Evolutionary conservation across 306 rosid genomes (phyloP), one percentile per base, ranked within the genome.

Genomic region (Arachis stenosperma): DNA sequence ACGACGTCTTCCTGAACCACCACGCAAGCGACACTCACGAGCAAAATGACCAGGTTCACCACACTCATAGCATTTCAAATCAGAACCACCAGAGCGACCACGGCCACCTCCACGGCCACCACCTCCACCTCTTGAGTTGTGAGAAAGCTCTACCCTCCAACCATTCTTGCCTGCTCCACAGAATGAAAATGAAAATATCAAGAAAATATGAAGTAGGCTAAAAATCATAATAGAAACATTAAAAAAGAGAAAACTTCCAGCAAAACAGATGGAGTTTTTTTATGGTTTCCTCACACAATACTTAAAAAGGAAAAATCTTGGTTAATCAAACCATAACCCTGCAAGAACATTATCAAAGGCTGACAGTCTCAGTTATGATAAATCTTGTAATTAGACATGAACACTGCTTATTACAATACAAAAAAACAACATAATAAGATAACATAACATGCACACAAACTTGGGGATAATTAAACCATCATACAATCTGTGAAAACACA

Each of bases 1-100:
- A 30, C 95, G 92, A 15, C 88, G 94, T 76, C 96, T 88, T 76
- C 97, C 96, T n/a, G 92, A 82, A 73, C 96, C 96, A 76, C 97
- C 97, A 73, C 98, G 96, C 60, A 74, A 12, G 69, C 95, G 97
- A 27, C 98, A 94, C 75, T 94, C 98, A 40, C 98, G 97, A 54
- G 98, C 98, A 86, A 94, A 94, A 69, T 94, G 98, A 52, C 98
- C 98, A 53, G 98, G 92, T 78, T 94, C 98, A 83, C 98, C 98
- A 80, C 98, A 94, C 85, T 94, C 98, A 0, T 94, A 94, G 70
- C 99, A 94, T 73, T 94, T 94, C 90, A 94, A 75, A 84, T 91
- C 99, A 81, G 99, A 94, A 70, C 99, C 96, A 2, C 99, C 96
- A 47, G 90, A 83, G 2, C 99, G 92, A 47, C 99, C 96, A 65